Evolutionary conservation across 495 filamentous ascomycete genomes (phyloP), one percentile per base, ranked within the genome.

Genomic region (Achaetomiella virescens): DNA sequence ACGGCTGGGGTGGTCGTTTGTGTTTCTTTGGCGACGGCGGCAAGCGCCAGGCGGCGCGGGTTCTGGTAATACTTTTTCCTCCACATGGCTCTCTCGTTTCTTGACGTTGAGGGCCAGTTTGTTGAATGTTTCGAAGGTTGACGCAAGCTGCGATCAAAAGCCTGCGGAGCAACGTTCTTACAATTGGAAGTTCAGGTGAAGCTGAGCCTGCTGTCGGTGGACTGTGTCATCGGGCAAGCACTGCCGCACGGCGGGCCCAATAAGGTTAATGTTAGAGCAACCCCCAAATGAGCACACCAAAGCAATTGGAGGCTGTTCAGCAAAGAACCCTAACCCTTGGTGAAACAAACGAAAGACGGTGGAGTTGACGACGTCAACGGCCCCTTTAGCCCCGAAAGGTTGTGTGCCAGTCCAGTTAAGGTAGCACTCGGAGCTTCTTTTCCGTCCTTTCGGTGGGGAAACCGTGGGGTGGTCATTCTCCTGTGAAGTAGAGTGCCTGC

Each of bases 1-100:
- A 68, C 57, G 41, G 45, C 51, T 4, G 61, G 63, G 3, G 66
- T 57, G 2, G 48, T 46, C 9, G 42, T 45, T 18, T n/a, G 38
- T 3, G 67, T 69, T 54, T 69, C 60, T 21, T 53, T 44, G 33
- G 66, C 66, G 12, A 59, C 53, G 41, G 53, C 53, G 4, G 61
- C 55, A 20, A 62, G 60, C 10, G 60, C 60, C 7, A 51, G 31
- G 1, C 54, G 54, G 14, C 36, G 35, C 14, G 54, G 54, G 46
- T 50, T 15, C 9, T 57, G 14, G 46, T 50, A 43, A 15, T 50
- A 44, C 44, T 50, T 50, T 24, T 57, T 57, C 31, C 47, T 57
- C 47, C 46, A 57, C 54, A 57, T 57, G 38, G 20, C 22, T 6
- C n/a, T n/a, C n/a, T n/a, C n/a, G n/a, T n/a, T n/a, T n/a, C n/a